A percentile compares a stretch with the other conserved stretches of the same genome.
Evolutionary conservation across 1,284 basidiomycete species (phyloP).

Genomic region (Leccinum huronense): DNA sequence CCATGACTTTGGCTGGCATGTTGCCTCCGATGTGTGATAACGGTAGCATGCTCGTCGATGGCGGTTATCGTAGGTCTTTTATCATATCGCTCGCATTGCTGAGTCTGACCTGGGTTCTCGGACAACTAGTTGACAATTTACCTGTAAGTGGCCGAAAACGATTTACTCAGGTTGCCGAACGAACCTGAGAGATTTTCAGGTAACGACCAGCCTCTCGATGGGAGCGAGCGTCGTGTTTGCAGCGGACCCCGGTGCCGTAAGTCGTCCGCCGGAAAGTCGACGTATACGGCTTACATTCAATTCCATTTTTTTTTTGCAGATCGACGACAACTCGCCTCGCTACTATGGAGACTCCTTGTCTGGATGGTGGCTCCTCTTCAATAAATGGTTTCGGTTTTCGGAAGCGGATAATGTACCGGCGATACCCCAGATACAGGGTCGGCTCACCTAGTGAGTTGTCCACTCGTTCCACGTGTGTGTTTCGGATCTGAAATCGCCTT

Average conservation of each 20-base stretch:
- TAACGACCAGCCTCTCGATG: constrained; percentile 89
- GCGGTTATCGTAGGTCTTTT: constrained; percentile 75
- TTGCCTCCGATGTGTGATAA: constrained; percentile 95
- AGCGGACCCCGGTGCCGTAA: constrained; percentile 88
- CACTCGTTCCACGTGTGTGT: not conserved
- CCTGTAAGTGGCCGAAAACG: constrained; percentile 51
- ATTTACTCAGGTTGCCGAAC: not conserved
- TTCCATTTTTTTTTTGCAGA: constrained; percentile 37
- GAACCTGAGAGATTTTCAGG: constrained; percentile 42
- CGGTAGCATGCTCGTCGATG: constrained; percentile 92
- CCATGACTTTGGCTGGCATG: constrained; percentile 96
- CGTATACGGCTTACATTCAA: not conserved
- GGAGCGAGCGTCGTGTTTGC: constrained; percentile 95
- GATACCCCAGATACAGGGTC: constrained; percentile 95
- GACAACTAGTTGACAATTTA: constrained; percentile 77
- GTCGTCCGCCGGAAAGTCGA: constrained; percentile 29
- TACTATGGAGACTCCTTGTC: constrained; percentile 95
- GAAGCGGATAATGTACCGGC: constrained; percentile 79
- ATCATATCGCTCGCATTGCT: not conserved
- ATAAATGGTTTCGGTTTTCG: constrained; percentile 91
- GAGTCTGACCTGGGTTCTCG: constrained; percentile 9
- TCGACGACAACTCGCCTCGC: constrained; percentile 94
- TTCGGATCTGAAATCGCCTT: constrained; percentile 5
- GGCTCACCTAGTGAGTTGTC: constrained; percentile 84
- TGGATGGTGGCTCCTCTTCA: constrained; percentile 95